phyloP scores from a whole-genome alignment of 1,139 yeast genomes.

The Geotrichum siamense region DNA sequence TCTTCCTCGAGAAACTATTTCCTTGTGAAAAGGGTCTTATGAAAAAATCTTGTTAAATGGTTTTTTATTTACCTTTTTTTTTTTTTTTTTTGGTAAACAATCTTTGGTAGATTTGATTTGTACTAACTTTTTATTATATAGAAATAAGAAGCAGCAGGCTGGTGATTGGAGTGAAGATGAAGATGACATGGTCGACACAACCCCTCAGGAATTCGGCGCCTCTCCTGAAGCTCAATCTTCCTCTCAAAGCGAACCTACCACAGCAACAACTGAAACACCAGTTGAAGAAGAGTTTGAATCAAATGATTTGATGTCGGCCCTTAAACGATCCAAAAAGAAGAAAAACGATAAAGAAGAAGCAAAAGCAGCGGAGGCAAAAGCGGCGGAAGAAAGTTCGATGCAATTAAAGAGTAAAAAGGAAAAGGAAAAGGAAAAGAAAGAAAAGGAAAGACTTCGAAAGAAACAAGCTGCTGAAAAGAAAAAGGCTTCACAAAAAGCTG shows the following conservation, averaged over 20 bases:
- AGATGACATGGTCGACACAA: conserved; percentile 47
- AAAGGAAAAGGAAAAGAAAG: conserved; percentile 96
- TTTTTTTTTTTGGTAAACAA: no score
- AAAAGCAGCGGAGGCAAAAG: conserved; percentile 32
- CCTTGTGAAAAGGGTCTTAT: no score
- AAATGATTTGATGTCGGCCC: conserved; percentile 67
- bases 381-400: conserved; percentile 48
- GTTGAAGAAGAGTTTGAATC: conserved; percentile 36
- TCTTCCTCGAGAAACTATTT: no score
- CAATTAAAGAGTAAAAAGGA: conserved; percentile 83
- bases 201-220: conserved; percentile 50
- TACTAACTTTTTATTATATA: no score
- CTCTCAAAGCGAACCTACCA: conserved; percentile 20
- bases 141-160: conserved; percentile 42
- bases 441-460: conserved; percentile 84
- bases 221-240: conserved; percentile 17
- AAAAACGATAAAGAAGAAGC: conserved; percentile 52
- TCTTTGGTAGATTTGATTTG: no score
- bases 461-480: conserved; percentile 85
- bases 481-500: conserved; percentile 70
- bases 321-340: conserved; percentile 72
- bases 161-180: conserved; percentile 80
- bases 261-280: conserved; percentile 23
- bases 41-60: neutral
- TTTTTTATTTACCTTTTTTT: no score